Evolutionary conservation across 2,329 filamentous ascomycete species (phyloP), one percentile per base, ranked within the genome.

Genomic region (Chrysoporthe cubensis): DNA sequence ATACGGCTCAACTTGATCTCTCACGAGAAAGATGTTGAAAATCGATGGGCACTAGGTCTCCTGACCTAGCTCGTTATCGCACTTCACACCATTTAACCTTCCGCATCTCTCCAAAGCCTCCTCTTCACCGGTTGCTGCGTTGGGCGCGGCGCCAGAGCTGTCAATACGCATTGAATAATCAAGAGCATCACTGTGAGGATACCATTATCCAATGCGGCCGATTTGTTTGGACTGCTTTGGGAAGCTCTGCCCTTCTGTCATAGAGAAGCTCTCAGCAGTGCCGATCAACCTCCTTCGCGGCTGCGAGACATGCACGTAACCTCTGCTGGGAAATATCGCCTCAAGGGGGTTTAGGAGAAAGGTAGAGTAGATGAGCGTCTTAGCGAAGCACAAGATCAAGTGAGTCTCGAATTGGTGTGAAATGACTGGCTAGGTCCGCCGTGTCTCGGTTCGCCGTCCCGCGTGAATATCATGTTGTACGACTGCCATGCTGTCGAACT

Each of bases 381-480:
- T 32, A 21, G 44, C 59, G 16, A 48, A 4, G 21, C 44, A 37
- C 59, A 21, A 16, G 16, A 34, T 2, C 18, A 48, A 34, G 26
- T 34, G 32, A 50, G 32, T 44, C 2, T 64, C 50, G 14, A 34
- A 48, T 9, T 2, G 2, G 16, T 18, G 18, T 14, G 2, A 14
- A 13, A 7, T 46, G 50, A 58, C 14, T 64, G 40, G 37, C 18
- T n/a, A 21, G 16, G n/a, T 42, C 26, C 32, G 26, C 14, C 32
- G 16, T 58, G 43, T 65, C 48, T 37, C 26, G 56, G 26, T 48
- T 8, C 40, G 26, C 42, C 3, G 26, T 42, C 43, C 54, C n/a
- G 16, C 9, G 42, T 64, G 54, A 32, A 37, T 40, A 59, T 65
- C 14, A 59, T 42, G 54, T 48, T 59, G 63, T 65, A 40, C 42